Evolutionary conservation across 495 filamentous ascomycete genomes (phyloP).

Genomic region (Jackrogersella minutella): DNA sequence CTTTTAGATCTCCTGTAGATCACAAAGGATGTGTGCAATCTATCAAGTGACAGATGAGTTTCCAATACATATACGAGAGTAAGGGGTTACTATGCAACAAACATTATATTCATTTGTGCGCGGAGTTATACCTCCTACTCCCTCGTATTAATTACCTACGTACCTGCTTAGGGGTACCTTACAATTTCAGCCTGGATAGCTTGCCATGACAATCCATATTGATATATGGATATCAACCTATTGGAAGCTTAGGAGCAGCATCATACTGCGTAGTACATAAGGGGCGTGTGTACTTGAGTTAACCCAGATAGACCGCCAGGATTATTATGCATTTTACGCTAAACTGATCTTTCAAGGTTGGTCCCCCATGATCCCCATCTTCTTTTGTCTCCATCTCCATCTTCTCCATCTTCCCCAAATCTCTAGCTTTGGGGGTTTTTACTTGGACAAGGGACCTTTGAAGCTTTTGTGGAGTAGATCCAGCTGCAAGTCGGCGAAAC

Average conservation of each 20-base stretch:
- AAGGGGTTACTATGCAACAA: conserved; percentile 1
- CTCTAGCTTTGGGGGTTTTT: conserved; percentile 35
- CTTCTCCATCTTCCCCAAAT: conserved; percentile 45
- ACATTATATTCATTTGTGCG: not conserved
- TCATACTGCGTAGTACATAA: conserved; percentile 1
- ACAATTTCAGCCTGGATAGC: conserved; percentile 1
- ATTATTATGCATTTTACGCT: not conserved
- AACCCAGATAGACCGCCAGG: not conserved
- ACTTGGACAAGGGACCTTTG: conserved; percentile 33
- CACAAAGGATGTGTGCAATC: conserved; percentile 6
- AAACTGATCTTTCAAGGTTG: not conserved
- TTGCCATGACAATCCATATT: not conserved
- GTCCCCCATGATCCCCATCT: conserved; percentile 26
- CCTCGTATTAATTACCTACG: conserved; percentile 1
- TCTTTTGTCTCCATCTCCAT: too few relatives aligned
- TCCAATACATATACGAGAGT: conserved; percentile 10
- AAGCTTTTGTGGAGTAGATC: conserved; percentile 33
- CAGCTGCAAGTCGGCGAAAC: conserved; percentile 40
- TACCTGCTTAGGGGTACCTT: too few relatives aligned
- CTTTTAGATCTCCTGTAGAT: conserved; percentile 24
- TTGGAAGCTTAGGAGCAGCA: not conserved
- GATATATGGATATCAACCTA: conserved; percentile 11
- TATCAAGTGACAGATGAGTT: conserved; percentile 18
- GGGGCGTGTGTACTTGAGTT: not conserved
- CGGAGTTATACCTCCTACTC: not conserved